Evolutionary conservation across 495 filamentous ascomycete genomes (phyloP).

Genomic region (Aspergillus hancockii): DNA sequence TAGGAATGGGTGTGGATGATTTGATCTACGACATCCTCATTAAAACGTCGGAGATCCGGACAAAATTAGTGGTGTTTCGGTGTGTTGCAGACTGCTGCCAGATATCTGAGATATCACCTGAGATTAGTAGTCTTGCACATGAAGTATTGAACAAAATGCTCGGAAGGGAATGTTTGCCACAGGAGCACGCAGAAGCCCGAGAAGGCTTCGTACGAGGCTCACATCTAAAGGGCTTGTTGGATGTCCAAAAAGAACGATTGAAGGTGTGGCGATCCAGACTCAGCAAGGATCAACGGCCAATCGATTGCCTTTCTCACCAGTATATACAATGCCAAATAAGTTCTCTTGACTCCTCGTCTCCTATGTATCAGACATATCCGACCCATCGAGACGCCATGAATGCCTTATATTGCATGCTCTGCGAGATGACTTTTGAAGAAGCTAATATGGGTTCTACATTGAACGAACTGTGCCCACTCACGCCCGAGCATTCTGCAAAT

Average conservation of each 20-base stretch:
- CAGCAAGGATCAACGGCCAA: background rate
- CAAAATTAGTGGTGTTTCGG: conserved; percentile 15
- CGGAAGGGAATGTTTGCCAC: conserved; percentile 2
- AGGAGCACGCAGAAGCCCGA: conserved; percentile 13
- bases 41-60: conserved; percentile 18
- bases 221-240: conserved; percentile 16
- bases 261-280: conserved; percentile 17
- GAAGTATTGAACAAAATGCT: conserved; percentile 12
- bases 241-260: conserved; percentile 16
- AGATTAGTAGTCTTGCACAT: conserved; percentile 13
- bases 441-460: background rate
- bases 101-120: conserved; percentile 11
- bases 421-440: conserved; percentile 14
- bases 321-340: background rate
- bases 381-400: conserved; percentile 23
- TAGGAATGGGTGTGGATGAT: conserved; percentile 18
- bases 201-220: conserved; percentile 14
- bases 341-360: background rate
- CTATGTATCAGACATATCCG: background rate
- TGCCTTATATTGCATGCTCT: conserved; percentile 18
- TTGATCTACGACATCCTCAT: conserved; percentile 23
- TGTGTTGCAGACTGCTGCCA: conserved; percentile 8
- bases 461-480: too few relatives aligned
- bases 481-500: too few relatives aligned
- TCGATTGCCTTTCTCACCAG: background rate